A percentile compares a stretch with the other conserved stretches of the same genome.
Conservation (phyloP, 225 moss, liverwort and hornwort species). For the Polytrichum formosum region DNA sequence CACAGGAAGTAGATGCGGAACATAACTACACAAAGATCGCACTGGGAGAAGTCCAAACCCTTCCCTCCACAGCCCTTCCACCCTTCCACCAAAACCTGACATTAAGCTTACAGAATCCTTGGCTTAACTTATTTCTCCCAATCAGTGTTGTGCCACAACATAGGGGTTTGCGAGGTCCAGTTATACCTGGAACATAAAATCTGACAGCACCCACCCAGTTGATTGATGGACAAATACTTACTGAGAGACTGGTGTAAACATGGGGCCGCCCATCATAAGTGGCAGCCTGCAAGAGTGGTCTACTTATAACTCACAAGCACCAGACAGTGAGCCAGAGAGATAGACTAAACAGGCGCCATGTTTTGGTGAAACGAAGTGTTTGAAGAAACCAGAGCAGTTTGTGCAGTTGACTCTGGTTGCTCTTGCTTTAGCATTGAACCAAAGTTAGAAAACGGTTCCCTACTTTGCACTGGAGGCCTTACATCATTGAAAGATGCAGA, state of each 20-base stretch:
- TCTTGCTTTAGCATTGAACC: slow-evolving; percentile 78
- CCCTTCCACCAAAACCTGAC: slow-evolving; percentile 10
- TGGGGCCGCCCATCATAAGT: slow-evolving; percentile 10
- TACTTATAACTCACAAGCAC: slow-evolving; percentile 16
- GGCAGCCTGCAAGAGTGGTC: neutral
- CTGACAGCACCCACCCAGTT: slow-evolving; percentile 13
- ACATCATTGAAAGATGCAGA: slow-evolving; percentile 58
- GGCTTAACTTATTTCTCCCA: no score
- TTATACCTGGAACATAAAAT: neutral
- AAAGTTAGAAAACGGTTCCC: slow-evolving; percentile 60
- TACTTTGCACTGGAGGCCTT: slow-evolving; percentile 45
- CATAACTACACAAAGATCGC: slow-evolving; percentile 14
- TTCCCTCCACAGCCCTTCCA: slow-evolving; percentile 9
- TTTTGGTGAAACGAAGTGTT: slow-evolving; percentile 16
- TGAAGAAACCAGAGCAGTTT: slow-evolving; percentile 36
- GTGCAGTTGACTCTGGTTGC: slow-evolving; percentile 51
- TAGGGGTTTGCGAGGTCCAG: slow-evolving; percentile 15
- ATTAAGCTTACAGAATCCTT: neutral
- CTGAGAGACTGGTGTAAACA: slow-evolving; percentile 25
- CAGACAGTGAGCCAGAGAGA: slow-evolving; percentile 16
- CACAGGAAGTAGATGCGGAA: slow-evolving; percentile 23
- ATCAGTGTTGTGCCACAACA: slow-evolving; percentile 9
- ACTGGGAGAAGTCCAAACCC: slow-evolving; percentile 4
- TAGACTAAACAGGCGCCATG: slow-evolving; percentile 24
- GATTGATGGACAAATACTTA: slow-evolving; percentile 24